Evolutionary conservation across 306 rosid species (phyloP), one percentile per base, ranked within the genome.

Genomic region (Delonix regia): DNA sequence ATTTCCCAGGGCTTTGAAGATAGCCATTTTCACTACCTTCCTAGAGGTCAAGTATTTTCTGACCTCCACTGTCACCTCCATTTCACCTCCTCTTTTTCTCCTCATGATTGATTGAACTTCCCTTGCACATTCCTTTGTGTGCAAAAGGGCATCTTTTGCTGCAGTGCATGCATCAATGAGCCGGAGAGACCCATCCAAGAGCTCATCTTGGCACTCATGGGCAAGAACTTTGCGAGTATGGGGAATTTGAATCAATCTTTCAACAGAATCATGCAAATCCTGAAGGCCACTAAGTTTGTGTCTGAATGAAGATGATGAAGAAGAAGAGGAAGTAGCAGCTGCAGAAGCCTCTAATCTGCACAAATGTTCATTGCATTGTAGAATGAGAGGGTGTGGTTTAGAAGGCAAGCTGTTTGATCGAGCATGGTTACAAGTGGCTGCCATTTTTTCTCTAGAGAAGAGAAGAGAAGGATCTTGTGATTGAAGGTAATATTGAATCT

Each of bases 321-420:
- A 42, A 10, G 56, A 15, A 25, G 78, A 34, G 11, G 18, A 27
- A 60, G 56, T 22, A 27, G 64, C 33, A 66, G 61, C 53, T 59
- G 69, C 64, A n/a, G 83, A 85, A 71, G 74, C 59, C 80, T 82
- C 88, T 66, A 82, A 76, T 71, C 33, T 75, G 47, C 71, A 69
- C 27, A 85, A 76, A 61, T 85, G 86, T 71, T 85, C 86, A 38
- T 85, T 85, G 84, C 89, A 85, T 42, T 82, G 86, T 21, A 82
- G 86, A 57, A 82, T 65, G 7, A 85, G 67, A 56, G 90, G 87
- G 80, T 86, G 90, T 42, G 87, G 80, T 52, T 28, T 75, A 38
- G 83, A 56, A 0, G 89, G 89, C 69, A 86, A 71, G 85, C 89
- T 83, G 33, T 86, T 78, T 13, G 87, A 83, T 51, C 80, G 79